Conservation (phyloP, 2,329 filamentous ascomycete genomes). For the Westerdykella aurantiaca region DNA sequence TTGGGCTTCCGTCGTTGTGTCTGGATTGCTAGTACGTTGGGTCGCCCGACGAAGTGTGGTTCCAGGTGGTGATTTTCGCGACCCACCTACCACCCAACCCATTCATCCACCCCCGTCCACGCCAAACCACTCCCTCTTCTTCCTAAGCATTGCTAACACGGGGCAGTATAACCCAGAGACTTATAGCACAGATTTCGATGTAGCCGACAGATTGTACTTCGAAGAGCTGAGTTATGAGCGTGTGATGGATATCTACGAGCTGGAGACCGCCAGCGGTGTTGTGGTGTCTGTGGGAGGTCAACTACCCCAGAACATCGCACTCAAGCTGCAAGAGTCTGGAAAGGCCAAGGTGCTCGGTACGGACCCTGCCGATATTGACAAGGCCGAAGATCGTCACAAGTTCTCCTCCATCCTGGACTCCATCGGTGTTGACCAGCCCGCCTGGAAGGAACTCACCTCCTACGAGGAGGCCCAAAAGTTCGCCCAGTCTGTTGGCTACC, state of each 20-base stretch:
- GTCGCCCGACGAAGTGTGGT: no score
- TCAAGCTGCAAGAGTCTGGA: slow-evolving; percentile 85
- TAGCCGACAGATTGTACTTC: slow-evolving; percentile 88
- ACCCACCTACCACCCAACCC: no score
- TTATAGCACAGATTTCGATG: slow-evolving; percentile 79
- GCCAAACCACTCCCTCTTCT: no score
- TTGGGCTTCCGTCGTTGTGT: no score
- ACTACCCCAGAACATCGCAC: slow-evolving; percentile 93
- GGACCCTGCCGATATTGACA: slow-evolving; percentile 90
- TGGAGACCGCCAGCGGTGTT: slow-evolving; percentile 77
- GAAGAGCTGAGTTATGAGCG: slow-evolving; percentile 95
- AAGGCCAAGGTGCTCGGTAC: slow-evolving; percentile 89
- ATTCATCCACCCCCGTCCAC: no score
- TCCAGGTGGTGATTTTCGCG: no score
- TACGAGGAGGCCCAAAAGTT: slow-evolving; percentile 83
- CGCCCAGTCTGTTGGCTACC: slow-evolving; percentile 79
- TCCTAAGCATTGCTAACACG: slow-evolving; percentile 1
- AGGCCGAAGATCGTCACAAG: slow-evolving; percentile 95
- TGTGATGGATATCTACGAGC: slow-evolving; percentile 98
- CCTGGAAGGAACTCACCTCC: slow-evolving; percentile 95
- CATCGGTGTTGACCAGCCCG: slow-evolving; percentile 93
- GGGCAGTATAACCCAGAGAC: slow-evolving; percentile 69
- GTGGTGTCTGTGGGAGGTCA: slow-evolving; percentile 96
- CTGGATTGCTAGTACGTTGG: no score
- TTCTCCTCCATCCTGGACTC: slow-evolving; percentile 97